Percentiles rank a stretch among this genome's conserved stretches.
Conservation (phyloP, 805 yeast genomes). For the Ogataea philodendri region DNA sequence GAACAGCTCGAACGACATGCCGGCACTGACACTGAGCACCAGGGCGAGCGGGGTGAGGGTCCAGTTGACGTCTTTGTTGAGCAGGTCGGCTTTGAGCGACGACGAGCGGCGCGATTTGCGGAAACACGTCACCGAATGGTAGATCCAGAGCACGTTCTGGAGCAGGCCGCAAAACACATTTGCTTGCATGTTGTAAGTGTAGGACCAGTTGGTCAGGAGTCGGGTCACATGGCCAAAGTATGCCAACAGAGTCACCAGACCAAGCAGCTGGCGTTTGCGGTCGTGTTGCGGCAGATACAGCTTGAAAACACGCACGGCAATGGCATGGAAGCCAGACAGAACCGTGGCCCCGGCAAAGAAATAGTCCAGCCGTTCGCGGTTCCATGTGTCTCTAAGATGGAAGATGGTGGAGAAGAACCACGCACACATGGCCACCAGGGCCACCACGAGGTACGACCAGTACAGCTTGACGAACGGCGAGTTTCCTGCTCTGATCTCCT, state of each 20-base stretch:
- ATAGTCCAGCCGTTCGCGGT: slow-evolving; percentile 86
- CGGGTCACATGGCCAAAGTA: slow-evolving; percentile 66
- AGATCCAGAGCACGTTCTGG: slow-evolving; percentile 61
- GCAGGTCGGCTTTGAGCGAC: slow-evolving; percentile 23
- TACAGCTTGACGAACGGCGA: slow-evolving; percentile 30
- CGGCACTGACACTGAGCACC: slow-evolving; percentile 55
- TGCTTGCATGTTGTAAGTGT: slow-evolving; percentile 91
- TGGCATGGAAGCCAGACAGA: slow-evolving; percentile 70
- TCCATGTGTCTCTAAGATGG: slow-evolving; percentile 76
- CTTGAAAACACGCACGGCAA: slow-evolving; percentile 57
- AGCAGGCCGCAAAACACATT: slow-evolving; percentile 75
- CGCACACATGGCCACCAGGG: slow-evolving; percentile 72
- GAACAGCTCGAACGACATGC: slow-evolving; percentile 87
- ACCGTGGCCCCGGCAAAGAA: slow-evolving; percentile 92
- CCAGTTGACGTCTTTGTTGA: slow-evolving; percentile 36
- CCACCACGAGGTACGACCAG: slow-evolving; percentile 44
- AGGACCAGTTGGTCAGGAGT: slow-evolving; percentile 74
- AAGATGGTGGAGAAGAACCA: slow-evolving; percentile 87
- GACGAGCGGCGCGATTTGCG: slow-evolving; percentile 18
- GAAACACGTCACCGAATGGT: slow-evolving; percentile 35
- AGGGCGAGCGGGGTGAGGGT: slow-evolving; percentile 51
- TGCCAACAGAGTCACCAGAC: slow-evolving; percentile 43
- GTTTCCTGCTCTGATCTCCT: slow-evolving; percentile 22
- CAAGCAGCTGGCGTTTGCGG: slow-evolving; percentile 35
- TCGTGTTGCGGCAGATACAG: slow-evolving; percentile 43